Percentiles rank a stretch among this genome's conserved stretches.
These are phyloP conservation scores for Penstemon eatonii DNA, from an alignment of 257 asterid species.

Conservation along the genomic window DNA sequence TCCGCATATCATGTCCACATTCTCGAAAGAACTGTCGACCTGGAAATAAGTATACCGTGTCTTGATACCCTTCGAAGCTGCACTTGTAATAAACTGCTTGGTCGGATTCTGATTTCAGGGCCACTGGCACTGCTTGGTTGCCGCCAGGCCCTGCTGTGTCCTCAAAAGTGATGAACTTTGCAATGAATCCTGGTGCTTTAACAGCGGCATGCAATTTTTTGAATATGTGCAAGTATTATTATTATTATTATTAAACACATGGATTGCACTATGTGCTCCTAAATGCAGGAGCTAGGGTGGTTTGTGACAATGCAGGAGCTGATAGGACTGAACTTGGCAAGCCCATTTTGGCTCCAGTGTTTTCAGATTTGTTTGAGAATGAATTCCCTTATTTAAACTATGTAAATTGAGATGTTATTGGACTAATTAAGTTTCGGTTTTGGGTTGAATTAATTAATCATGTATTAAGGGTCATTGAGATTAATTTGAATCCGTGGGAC, in stretches of 20 bases:
- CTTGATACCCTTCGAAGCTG: conserved; percentile 6
- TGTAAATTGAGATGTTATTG: too few species aligned
- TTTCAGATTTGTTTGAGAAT: too few species aligned
- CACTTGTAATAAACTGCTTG: neutral
- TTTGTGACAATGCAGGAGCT: neutral
- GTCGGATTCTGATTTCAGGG: neutral
- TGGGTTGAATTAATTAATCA: too few species aligned
- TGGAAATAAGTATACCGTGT: neutral
- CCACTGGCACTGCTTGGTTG: conserved; percentile 7
- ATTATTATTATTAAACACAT: too few species aligned
- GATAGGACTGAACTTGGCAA: too few species aligned
- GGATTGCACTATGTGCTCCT: too few species aligned
- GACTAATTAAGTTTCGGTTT: too few species aligned
- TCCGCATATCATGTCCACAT: conserved; percentile 11
- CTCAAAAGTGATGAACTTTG: neutral
- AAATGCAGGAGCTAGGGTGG: too few species aligned
- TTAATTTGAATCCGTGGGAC: conserved; percentile 48
- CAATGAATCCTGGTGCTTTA: neutral
- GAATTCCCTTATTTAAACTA: too few species aligned
- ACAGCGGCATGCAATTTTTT: neutral
- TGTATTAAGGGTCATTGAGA: too few species aligned
- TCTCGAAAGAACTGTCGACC: neutral
- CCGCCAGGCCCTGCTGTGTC: neutral
- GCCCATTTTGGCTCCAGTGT: too few species aligned
- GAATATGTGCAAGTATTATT: too few species aligned